Evolutionary conservation across 2,329 filamentous ascomycete genomes (phyloP).

Genomic region (Diaporthe vexans): DNA sequence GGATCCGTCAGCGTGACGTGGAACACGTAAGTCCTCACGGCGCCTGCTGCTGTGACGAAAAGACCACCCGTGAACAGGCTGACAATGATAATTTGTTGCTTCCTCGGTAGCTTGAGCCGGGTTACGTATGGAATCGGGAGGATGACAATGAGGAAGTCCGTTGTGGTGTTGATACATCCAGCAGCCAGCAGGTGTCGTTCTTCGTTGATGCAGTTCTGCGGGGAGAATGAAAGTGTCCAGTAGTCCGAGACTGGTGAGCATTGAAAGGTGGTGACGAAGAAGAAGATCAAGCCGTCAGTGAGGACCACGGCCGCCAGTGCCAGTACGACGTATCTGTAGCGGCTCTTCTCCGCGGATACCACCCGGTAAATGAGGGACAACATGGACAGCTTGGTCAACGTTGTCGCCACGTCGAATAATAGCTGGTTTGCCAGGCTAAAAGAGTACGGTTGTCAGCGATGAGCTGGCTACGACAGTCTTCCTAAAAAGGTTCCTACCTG

Average conservation of each 20-base stretch:
- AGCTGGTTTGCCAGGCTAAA: constrained; percentile 51
- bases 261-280: constrained; percentile 54
- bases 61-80: constrained; percentile 65
- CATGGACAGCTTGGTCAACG: constrained; percentile 58
- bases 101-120: constrained; percentile 59
- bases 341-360: constrained; percentile 49
- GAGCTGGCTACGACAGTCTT: constrained; percentile 9
- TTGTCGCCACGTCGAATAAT: constrained; percentile 55
- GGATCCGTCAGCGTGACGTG: constrained; percentile 47
- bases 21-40: constrained; percentile 55
- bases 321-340: constrained; percentile 50
- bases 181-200: constrained; percentile 65
- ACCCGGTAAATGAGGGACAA: constrained; percentile 55
- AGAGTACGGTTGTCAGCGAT: not conserved
- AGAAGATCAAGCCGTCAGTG: constrained; percentile 52
- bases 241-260: constrained; percentile 56
- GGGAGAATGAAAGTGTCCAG: constrained; percentile 52
- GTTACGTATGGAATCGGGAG: constrained; percentile 64
- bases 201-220: constrained; percentile 62
- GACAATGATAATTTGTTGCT: constrained; percentile 61
- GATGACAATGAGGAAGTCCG: constrained; percentile 68
- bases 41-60: constrained; percentile 58
- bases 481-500: constrained; percentile 44
- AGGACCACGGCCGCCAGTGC: constrained; percentile 50
- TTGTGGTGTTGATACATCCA: constrained; percentile 71